Base-by-base conservation (phyloP, 148 eudicot genomes). In the Chenopodium suecicum region DNA sequence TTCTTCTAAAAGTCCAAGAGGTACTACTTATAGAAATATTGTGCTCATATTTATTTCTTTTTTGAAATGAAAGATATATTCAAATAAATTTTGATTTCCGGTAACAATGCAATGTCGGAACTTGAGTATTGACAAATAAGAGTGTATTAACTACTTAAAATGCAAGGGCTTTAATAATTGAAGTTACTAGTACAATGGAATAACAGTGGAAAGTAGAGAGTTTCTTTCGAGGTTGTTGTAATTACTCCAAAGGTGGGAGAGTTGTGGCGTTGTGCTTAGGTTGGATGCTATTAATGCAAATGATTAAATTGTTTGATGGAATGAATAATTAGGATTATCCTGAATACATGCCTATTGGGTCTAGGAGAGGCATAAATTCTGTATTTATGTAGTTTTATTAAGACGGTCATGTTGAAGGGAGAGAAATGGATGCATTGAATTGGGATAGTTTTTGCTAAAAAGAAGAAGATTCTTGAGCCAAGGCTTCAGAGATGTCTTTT, bases 1-100 rank as follows among this genome's bases (percentile, higher is more conserved):
- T 89, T 83, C 91, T 89, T 32, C 86, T 89, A 76, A 86, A 88
- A 78, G 90, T 88, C 79, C 88, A 89, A 56, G 92, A 89, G 90
- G 92, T 89, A 83, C 87, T 32, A 32, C 34, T 32, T 1, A 32
- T 32, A 71, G 37, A 23, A 44, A 64, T 27, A 65, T 80, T 50
- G 23, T 70, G 20, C 9, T 46, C 17, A 63, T 13, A 6, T 1
- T 64, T 32, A 32, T 32, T 32, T 32, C 2, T 8, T 60, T 7
- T 17, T 60, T 17, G n/a, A 60, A 60, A 20, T 20, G 34, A 60
- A 60, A n/a, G 4, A 60, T 60, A n/a, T 64, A 64, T 64, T 54
- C 29, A 32, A 54, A 54, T 64, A n/a, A 22, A 5, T 60, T 60
- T 17, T 22, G 29, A 64, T 64, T 22, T 10, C 27, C 29, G 25